A percentile compares a stretch with the other conserved stretches of the same genome.
Conservation (phyloP, 202 grass and related monocot species). For the Bolboschoenoplectus hybrid region DNA sequence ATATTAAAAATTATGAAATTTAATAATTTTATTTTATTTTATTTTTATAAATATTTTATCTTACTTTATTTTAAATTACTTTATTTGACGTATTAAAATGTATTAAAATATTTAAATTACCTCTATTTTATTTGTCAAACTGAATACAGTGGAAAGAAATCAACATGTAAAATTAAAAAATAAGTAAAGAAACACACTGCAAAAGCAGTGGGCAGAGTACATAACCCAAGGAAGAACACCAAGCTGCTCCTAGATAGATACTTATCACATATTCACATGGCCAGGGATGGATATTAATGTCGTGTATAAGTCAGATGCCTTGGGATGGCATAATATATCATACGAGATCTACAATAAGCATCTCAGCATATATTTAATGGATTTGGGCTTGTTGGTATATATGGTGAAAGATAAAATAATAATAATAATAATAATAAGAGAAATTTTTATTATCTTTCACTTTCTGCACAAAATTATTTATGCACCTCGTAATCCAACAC, state of each 20-base stretch:
- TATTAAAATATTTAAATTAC: too few species aligned
- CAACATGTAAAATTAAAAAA: background rate
- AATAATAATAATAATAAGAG: too few species aligned
- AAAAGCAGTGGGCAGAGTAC: conserved; percentile 1
- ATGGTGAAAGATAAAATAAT: conserved; percentile 7
- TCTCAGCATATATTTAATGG: background rate
- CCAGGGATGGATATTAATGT: background rate
- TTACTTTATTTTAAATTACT: too few species aligned
- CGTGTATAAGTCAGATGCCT: conserved; percentile 6
- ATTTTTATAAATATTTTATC: too few species aligned
- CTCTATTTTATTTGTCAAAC: too few species aligned
- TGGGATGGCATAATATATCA: background rate
- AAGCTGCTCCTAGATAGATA: conserved; percentile 14
- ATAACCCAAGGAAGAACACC: background rate
- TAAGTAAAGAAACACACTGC: background rate
- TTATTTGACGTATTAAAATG: too few species aligned
- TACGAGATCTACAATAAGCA: background rate
- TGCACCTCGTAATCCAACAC: too few species aligned
- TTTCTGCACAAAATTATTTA: too few species aligned
- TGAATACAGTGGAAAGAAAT: background rate
- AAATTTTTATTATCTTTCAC: too few species aligned
- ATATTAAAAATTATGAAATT: too few species aligned
- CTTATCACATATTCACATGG: conserved; percentile 1
- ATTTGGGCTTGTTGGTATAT: background rate
- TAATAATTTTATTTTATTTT: too few species aligned